Evolutionary conservation across 345 rosid genomes (phyloP), one percentile per base, ranked within the genome.

Genomic region (Lepidium africanum): DNA sequence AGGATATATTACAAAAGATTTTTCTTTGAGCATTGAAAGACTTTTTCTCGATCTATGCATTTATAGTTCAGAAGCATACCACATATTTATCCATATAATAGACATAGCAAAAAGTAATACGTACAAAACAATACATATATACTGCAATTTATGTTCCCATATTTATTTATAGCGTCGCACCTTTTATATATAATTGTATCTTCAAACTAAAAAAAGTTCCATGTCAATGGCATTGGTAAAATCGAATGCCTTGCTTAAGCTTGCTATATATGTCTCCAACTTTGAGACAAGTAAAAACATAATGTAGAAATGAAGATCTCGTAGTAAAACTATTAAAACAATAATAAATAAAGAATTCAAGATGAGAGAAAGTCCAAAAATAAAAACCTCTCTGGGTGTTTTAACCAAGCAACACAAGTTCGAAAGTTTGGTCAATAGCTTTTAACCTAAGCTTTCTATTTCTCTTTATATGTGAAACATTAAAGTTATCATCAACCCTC

Each of bases 381-480:
- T 1, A 36, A 65, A n/a, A 16, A 39, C 7, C 32, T 27, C 32
- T 27, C 4, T 74, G 55, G 73, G 73, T 4, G 51, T 43, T 52
- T 51, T 51, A 53, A 67, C 57, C 68, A 60, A 27, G 50, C 49
- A 62, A 65, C 64, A 58, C 63, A 46, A 67, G 72, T 41, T 66
- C 17, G 69, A 53, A 75, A 69, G 17, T 74, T 59, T 79, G 67
- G 81, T 76, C 82, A 78, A 81, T 79, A 32, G 39, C 85, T 79
- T 80, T 71, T 46, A 71, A 68, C 59, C 69, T 69, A 81, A 80
- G 81, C 65, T 81, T 71, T 66, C 68, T 27, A 49, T 15, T 27
- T 70, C 77, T 82, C 82, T 79, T 80, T 79, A 9, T 69, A 74
- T 75, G 85, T 79, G 82, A 72, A 77, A 59, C 55, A 73, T 74